Base-by-base conservation (phyloP, 352 stramenopile species). In the Phytophthora palmivora region DNA sequence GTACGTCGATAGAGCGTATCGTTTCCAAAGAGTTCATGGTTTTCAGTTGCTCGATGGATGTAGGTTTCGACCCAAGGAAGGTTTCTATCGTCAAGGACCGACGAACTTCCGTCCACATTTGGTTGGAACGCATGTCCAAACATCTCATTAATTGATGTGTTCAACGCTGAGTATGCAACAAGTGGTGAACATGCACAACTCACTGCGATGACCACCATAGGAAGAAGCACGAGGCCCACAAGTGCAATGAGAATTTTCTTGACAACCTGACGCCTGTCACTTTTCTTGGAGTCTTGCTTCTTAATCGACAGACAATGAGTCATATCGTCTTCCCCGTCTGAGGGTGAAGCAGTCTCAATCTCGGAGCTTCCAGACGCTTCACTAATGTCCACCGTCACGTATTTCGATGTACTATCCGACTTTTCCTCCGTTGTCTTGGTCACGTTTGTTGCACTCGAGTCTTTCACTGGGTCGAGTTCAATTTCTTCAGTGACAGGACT, bases 1-100 rank as follows among this genome's bases (percentile, higher is more conserved):
- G 69, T 86, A 3, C 58, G 47, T 19, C 67, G 54, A 45, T 77
- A 89, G 0, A 89, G 62, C 16, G 71, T 66, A 3, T 81, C 50
- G 21, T 72, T 51, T 6, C 50, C 37, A 43, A 82, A 79, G 0
- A 84, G 60, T 22, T 63, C 56, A 54, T 77, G 79, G 10, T 46
- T 63, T 42, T 88, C 79, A 0, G 74, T 88, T 2, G 63, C 58
- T 0, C 42, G 54, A 51, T 76, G 41, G 34, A 88, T 67, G 34
- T 74, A 64, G 12, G 32, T 58, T n/a, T 46, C 26, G 6, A 42
- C 37, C 38, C 38, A 59, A 19, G 43, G 38, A 7, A 59, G 26
- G 4, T 49, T 50, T 3, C 28, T 38, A 28, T 52, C 44, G 28
- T 52, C 44, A 6, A 52, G 26, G 1, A 26, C 16, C 8, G 26